Base-by-base conservation (phyloP, 352 stramenopile genomes). In the Pythium myriotylum region DNA sequence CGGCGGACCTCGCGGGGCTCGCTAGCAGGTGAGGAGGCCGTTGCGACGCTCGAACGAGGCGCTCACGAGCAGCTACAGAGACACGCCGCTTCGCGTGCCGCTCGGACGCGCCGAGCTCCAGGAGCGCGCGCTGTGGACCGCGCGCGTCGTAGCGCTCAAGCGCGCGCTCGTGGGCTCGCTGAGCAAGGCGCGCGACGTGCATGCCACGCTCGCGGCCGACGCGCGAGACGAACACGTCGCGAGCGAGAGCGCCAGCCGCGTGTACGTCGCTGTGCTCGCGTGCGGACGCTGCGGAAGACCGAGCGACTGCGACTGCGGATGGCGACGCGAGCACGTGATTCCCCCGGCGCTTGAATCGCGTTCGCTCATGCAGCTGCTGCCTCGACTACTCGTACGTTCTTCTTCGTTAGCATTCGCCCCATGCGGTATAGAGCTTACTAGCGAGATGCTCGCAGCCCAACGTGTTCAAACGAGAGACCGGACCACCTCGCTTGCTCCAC, bases 121-220 rank as follows among this genome's bases (percentile, higher is more conserved):
- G 22, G 23, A 16, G 3, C 52, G 51, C 24, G 50, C 45, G 35
- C 59, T 67, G 17, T 67, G 59, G 59, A 60, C 50, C 24, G 35
- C 43, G n/a, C 70, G 76, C 1, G 24, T 88, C 1, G 14, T 39
- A 13, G 23, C 59, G 16, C 37, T 86, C 20, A 86, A 84, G 45
- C 63, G 49, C 3, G 42, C 73, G 14, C 19, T 81, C 14, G 8
- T 80, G 22, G 33, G 29, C 19, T 67, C 52, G 54, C 58, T 75
- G 48, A 9, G 22, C n/a, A 49, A 14, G 37, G 13, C 37, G 7
- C 37, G 13, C 37, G 37, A 14, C 29, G 29, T 35, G 10, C 29
- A 35, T 10, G 29, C 29, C 29, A 35, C 29, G 29, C 29, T 35
- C 29, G 29, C 29, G 48, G 48, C 24, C 19, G 32, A 45, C 9